These are phyloP conservation scores for Diaporthe caulivora DNA, from an alignment of 2,329 filamentous ascomycete genomes.

Conservation along the genomic window DNA sequence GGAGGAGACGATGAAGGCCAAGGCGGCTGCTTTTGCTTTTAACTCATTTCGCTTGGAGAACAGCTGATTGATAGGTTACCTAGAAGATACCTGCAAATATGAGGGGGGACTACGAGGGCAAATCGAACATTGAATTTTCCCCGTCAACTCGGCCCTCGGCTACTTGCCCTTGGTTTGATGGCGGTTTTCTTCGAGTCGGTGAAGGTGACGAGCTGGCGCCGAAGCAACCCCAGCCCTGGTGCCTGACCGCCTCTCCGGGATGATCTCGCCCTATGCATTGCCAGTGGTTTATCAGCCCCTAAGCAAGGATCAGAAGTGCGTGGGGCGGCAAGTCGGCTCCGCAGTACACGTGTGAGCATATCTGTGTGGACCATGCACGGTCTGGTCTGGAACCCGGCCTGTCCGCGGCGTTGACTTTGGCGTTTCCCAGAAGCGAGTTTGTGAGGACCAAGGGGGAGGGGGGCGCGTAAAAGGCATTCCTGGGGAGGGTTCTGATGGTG, in stretches of 20 bases:
- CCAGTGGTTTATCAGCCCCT: not conserved
- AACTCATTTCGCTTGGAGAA: constrained; percentile 7
- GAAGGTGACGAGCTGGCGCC: not conserved
- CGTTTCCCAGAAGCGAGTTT: not conserved
- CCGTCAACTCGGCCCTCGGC: not conserved
- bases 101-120: constrained; percentile 27
- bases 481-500: not conserved
- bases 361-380: constrained; percentile 20
- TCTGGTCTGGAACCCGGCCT: not conserved
- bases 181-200: not conserved
- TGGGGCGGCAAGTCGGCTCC: constrained; percentile 5
- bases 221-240: not conserved
- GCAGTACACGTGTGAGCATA: constrained; percentile 30
- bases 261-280: not conserved
- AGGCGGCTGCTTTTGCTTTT: constrained; percentile 10
- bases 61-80: constrained; percentile 32
- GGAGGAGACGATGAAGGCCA: not conserved
- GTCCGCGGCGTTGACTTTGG: not conserved
- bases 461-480: not conserved
- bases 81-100: constrained; percentile 39
- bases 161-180: not conserved
- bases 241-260: constrained; percentile 17
- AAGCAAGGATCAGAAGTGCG: constrained; percentile 4
- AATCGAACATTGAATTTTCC: constrained; percentile 29
- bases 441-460: not conserved